Conservation (phyloP, 805 yeast species). For the Candida takata region DNA sequence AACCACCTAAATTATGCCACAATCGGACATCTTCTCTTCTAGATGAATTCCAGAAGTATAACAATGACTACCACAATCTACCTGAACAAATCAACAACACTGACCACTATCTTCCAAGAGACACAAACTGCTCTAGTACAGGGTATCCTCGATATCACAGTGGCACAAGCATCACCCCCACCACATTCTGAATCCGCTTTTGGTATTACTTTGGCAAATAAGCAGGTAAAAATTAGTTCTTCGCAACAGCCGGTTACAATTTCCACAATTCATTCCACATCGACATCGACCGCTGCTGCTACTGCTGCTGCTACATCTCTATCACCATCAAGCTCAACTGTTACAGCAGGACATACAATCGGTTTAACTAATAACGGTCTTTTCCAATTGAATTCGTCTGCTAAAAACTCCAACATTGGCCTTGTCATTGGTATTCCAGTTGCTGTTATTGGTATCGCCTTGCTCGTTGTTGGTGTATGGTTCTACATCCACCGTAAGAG, state of each 20-base stretch:
- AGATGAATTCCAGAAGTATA: too few relatives aligned
- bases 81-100: conserved; percentile 4
- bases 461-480: conserved; percentile 10
- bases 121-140: conserved; percentile 12
- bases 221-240: conserved; percentile 1
- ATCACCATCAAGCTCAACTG: background rate
- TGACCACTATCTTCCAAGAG: conserved; percentile 3
- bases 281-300: conserved; percentile 6
- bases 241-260: conserved; percentile 2
- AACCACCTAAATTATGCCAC: too few relatives aligned
- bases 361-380: background rate
- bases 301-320: too few relatives aligned
- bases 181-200: background rate
- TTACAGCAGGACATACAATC: background rate
- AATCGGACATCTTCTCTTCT: too few relatives aligned
- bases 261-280: conserved; percentile 8
- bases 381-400: conserved; percentile 1
- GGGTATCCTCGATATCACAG: conserved; percentile 10
- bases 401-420: conserved; percentile 11
- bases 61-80: conserved; percentile 11
- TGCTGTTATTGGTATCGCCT: conserved; percentile 14
- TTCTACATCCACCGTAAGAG: conserved; percentile 11
- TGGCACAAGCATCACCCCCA: conserved; percentile 2
- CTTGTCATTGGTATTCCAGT: conserved; percentile 23
- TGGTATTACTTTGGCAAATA: conserved; percentile 10